Evolutionary conservation across 2,329 filamentous ascomycete species (phyloP).

Genomic region (Fusarium sp.): DNA sequence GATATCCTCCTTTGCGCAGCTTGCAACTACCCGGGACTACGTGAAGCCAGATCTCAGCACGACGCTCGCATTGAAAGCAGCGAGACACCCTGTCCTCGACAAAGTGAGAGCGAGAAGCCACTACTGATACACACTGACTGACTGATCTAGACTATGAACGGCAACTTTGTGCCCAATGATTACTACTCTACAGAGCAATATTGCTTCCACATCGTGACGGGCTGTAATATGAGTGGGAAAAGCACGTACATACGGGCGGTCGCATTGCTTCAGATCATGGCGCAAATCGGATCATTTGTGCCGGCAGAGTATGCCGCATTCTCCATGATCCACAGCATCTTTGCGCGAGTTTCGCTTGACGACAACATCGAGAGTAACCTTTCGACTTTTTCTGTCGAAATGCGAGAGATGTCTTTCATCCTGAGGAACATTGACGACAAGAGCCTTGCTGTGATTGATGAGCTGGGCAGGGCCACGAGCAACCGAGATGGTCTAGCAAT

Average conservation of each 20-base stretch:
- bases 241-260: slow-evolving; percentile 92
- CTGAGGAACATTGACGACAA: slow-evolving; percentile 80
- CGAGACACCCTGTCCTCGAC: slow-evolving; percentile 82
- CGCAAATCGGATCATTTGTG: slow-evolving; percentile 90
- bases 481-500: slow-evolving; percentile 89
- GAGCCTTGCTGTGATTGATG: slow-evolving; percentile 87
- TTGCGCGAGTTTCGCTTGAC: slow-evolving; percentile 86
- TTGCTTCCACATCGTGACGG: slow-evolving; percentile 92
- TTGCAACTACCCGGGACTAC: slow-evolving; percentile 70
- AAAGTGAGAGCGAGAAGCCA: slow-evolving; percentile 54
- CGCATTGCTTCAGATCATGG: slow-evolving; percentile 89
- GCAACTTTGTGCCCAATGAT: slow-evolving; percentile 86
- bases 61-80: slow-evolving; percentile 76
- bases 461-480: slow-evolving; percentile 90
- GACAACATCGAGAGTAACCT: slow-evolving; percentile 91
- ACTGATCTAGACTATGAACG: slow-evolving; percentile 62
- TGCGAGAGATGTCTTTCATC: slow-evolving; percentile 96
- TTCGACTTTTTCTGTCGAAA: slow-evolving; percentile 93
- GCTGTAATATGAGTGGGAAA: slow-evolving; percentile 98
- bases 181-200: slow-evolving; percentile 83
- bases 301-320: slow-evolving; percentile 87
- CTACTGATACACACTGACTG: not conserved
- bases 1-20: slow-evolving; percentile 78
- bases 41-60: slow-evolving; percentile 74
- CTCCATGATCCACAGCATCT: slow-evolving; percentile 82